Conservation (phyloP, 352 stramenopile genomes). For the Pythium folliculosum region DNA sequence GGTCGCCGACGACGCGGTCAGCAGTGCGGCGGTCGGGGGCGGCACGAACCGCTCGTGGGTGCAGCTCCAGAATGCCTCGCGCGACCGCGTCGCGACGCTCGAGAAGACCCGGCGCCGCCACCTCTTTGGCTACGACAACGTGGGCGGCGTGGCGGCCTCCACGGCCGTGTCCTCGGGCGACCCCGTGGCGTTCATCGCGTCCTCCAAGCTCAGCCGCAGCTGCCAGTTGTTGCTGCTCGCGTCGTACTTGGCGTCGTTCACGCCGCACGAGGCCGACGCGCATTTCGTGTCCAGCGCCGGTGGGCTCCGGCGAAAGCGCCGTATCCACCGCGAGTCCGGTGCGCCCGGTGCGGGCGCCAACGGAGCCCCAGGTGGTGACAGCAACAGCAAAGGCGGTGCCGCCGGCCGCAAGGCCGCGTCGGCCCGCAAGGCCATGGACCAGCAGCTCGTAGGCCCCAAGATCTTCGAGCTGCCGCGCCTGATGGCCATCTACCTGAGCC, state of each 20-base stretch:
- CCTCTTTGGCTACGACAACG: slow-evolving; percentile 68
- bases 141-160: slow-evolving; percentile 2
- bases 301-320: slow-evolving; percentile 53
- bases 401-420: slow-evolving; percentile 6
- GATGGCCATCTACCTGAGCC: slow-evolving; percentile 76
- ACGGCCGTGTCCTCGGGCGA: slow-evolving; percentile 20
- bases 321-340: slow-evolving; percentile 32
- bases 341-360: slow-evolving; percentile 12
- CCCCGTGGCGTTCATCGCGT: slow-evolving; percentile 51
- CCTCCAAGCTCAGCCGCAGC: slow-evolving; percentile 58
- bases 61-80: slow-evolving; percentile 26
- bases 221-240: slow-evolving; percentile 75
- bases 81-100: slow-evolving; percentile 38
- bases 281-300: slow-evolving; percentile 72
- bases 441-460: slow-evolving; percentile 65
- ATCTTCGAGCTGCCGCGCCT: slow-evolving; percentile 76
- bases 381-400: background rate
- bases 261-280: slow-evolving; percentile 70
- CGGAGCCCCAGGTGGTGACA: background rate
- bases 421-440: slow-evolving; percentile 26
- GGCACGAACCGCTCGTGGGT: slow-evolving; percentile 39
- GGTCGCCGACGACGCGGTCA: background rate
- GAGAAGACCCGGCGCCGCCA: slow-evolving; percentile 53
- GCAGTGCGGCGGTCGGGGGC: background rate
- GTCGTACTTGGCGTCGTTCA: slow-evolving; percentile 78